Evolutionary conservation across 75 land plant genomes (phyloP).

Genomic region (Pinus taeda): DNA sequence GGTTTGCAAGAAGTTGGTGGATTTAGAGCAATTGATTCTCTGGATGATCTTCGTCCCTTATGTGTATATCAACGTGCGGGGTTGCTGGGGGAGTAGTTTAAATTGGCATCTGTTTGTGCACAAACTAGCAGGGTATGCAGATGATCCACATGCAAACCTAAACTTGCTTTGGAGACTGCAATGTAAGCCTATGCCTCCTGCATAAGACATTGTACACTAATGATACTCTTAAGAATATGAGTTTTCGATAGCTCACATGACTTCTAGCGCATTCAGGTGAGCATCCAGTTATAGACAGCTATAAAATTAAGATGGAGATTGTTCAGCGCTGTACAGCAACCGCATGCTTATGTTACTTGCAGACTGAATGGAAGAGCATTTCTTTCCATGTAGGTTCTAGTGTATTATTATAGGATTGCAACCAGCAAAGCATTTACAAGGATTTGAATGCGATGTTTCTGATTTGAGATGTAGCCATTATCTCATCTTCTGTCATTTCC

Average conservation of each 20-base stretch:
- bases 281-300: conserved; percentile 2
- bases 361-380: conserved; percentile 1
- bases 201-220: neutral
- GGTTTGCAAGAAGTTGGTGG: conserved; percentile 69
- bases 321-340: neutral
- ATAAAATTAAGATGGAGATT: neutral
- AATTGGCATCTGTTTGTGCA: too few species aligned
- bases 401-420: neutral
- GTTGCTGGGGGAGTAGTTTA: conserved; percentile 23
- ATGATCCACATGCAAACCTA: neutral
- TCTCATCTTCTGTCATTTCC: neutral
- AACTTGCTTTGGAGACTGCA: conserved; percentile 4
- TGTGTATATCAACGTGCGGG: conserved; percentile 61
- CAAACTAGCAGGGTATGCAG: too few species aligned
- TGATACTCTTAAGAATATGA: conserved; percentile 3
- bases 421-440: neutral
- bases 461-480: neutral
- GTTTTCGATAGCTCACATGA: conserved; percentile 3
- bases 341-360: neutral
- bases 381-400: neutral
- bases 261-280: neutral
- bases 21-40: conserved; percentile 52
- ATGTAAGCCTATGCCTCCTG: conserved; percentile 2
- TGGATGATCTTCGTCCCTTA: conserved; percentile 72
- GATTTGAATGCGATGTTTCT: neutral